Base-by-base conservation (phyloP, 2,329 filamentous ascomycete genomes). In the Calonectria naviculata region DNA sequence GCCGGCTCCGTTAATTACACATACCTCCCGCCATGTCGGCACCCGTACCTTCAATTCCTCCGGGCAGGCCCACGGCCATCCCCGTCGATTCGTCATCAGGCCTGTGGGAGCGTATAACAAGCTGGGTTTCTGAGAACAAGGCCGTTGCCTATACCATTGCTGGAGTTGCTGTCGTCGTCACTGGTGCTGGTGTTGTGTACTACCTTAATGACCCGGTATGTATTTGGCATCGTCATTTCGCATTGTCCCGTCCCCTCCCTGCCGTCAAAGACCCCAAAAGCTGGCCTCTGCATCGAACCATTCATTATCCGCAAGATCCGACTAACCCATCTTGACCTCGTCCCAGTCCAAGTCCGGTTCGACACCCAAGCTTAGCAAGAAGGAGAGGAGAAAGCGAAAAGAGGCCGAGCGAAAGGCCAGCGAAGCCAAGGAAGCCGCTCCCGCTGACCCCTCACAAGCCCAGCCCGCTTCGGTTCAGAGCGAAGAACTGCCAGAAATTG, bases 51-150 rank as follows among this genome's bases (percentile, higher is more conserved):
- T 85, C 87, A 75, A 85, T 86, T 80, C 86, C 88, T 78, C 83
- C 85, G 67, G 82, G 83, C 73, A 83, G 81, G 71, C 83, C 84
- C 71, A 82, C 84, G 71, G 83, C 85, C 69, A 81, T 90, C 65
- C 85, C 86, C 47, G 83, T 90, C 77, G 85, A 89, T 68, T 83
- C 86, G 75, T 89, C 93, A 72, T 90, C 92, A 71, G 93, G 94
- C 56, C 86, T 97, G 67, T 98, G 95, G 95, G 94, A 98, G 84
- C 93, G 95, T 80, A 87, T 98, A 85, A 93, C 95, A 76, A 92
- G 88, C 81, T 99, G 97, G 96, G 95, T 94, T 17, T 94, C 95
- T 3, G 96, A 98, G 83, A 95, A 99, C 87, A 98, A 98, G 87
- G 93, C 94, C 58, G 90, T 96, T 66, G 95, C 97, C 74, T 99